Conservation (phyloP, 257 asterid genomes). For the Nicotiana undulata region DNA sequence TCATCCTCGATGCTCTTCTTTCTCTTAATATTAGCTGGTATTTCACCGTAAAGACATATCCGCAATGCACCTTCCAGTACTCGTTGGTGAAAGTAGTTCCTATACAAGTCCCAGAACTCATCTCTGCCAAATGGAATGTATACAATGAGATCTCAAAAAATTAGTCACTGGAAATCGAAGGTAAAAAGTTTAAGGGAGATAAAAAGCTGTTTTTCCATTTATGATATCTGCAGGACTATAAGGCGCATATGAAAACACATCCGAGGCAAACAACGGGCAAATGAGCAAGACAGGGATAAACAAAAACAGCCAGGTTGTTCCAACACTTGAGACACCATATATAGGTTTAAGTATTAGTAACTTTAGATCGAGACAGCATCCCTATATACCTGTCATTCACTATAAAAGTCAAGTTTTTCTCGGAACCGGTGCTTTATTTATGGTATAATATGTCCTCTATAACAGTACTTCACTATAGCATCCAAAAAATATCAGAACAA, state of each 20-base stretch:
- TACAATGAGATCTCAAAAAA: not conserved
- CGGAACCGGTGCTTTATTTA: too few species aligned
- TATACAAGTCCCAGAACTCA: conserved; percentile 88
- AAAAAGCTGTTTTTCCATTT: not conserved
- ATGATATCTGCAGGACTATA: not conserved
- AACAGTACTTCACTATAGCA: too few species aligned
- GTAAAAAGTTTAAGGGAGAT: not conserved
- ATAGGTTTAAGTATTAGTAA: not conserved
- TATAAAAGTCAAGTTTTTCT: too few species aligned
- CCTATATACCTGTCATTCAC: too few species aligned
- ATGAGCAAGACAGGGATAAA: not conserved
- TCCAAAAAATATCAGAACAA: too few species aligned
- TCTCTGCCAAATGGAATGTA: conserved; percentile 46
- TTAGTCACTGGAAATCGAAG: not conserved
- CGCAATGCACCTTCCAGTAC: conserved; percentile 61
- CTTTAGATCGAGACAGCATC: not conserved
- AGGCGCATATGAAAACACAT: not conserved
- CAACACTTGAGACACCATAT: not conserved
- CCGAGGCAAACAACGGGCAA: not conserved
- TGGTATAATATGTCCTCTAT: too few species aligned
- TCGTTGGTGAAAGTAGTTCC: conserved; percentile 55
- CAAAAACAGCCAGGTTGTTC: not conserved
- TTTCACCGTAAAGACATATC: conserved; percentile 56
- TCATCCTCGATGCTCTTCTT: not conserved
- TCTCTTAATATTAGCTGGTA: conserved; percentile 13